These are phyloP conservation scores for Ilyonectria sp. DNA, from an alignment of 2,329 filamentous ascomycete species.

Conservation along the genomic window DNA sequence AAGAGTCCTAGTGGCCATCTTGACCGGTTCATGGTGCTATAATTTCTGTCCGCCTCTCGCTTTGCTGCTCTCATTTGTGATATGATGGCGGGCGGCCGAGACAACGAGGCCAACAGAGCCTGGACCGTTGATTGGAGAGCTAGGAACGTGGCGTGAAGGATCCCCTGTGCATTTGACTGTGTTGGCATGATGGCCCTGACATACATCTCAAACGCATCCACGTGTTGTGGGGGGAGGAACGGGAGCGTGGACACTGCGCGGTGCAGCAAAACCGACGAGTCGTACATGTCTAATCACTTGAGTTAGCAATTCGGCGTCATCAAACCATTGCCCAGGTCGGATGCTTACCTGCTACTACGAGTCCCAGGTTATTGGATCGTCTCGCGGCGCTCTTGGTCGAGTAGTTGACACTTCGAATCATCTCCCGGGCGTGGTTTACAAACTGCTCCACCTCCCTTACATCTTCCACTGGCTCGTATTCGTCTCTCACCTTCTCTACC, in stretches of 20 bases:
- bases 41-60: constrained; percentile 83
- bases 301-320: constrained; percentile 42
- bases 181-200: constrained; percentile 75
- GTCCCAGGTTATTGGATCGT: constrained; percentile 80
- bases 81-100: constrained; percentile 85
- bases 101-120: constrained; percentile 84
- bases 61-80: constrained; percentile 81
- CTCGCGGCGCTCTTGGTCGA: constrained; percentile 87
- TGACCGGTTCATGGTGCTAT: constrained; percentile 80
- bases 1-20: constrained; percentile 87
- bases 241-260: constrained; percentile 68
- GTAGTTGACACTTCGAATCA: constrained; percentile 87
- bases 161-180: constrained; percentile 80
- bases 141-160: constrained; percentile 82
- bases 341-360: constrained; percentile 71
- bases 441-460: constrained; percentile 94
- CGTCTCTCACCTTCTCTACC: constrained; percentile 88
- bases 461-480: constrained; percentile 87
- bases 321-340: constrained; percentile 4
- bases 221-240: constrained; percentile 79
- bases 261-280: constrained; percentile 72
- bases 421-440: constrained; percentile 90
- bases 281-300: constrained; percentile 73
- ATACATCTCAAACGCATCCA: constrained; percentile 81
- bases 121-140: constrained; percentile 88